phyloP scores from a whole-genome alignment of 2,329 filamentous ascomycete species.

The Phyllosticta paracitricarpa region DNA sequence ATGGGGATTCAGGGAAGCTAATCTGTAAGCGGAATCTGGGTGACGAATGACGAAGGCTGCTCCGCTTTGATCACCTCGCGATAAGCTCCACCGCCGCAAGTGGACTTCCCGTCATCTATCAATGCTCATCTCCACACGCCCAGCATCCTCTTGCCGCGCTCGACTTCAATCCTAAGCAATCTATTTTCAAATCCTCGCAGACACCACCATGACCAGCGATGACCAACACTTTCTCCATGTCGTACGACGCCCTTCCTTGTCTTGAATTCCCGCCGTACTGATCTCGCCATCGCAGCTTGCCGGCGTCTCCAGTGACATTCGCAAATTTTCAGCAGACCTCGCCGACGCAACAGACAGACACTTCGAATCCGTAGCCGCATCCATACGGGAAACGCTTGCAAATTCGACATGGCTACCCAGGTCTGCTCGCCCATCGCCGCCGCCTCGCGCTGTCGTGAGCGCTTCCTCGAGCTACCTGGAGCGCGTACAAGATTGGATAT shows the following conservation, averaged over 20 bases:
- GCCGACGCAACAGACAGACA: constrained; percentile 73
- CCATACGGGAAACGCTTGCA: constrained; percentile 59
- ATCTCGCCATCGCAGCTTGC: constrained; percentile 35
- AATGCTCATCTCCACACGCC: not conserved
- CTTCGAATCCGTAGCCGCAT: constrained; percentile 64
- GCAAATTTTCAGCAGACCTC: constrained; percentile 59
- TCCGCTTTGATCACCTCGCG: not conserved
- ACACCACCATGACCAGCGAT: constrained; percentile 57
- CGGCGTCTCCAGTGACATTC: constrained; percentile 55
- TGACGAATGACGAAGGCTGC: not conserved
- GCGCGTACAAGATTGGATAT: constrained; percentile 59
- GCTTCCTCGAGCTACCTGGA: constrained; percentile 39
- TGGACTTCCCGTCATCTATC: too few species aligned
- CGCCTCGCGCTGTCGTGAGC: constrained; percentile 28
- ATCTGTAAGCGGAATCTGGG: not conserved
- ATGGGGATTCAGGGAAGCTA: not conserved
- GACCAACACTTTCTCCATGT: constrained; percentile 70
- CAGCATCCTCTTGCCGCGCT: not conserved
- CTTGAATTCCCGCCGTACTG: not conserved
- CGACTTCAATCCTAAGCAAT: not conserved
- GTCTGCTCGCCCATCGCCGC: constrained; percentile 49
- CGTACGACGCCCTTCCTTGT: constrained; percentile 41
- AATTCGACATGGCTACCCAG: constrained; percentile 64
- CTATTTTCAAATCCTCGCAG: not conserved
- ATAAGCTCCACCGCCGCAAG: too few species aligned